phyloP scores from a whole-genome alignment of 192 early-diverging fungal genomes.

The Umbelopsis sp. region DNA sequence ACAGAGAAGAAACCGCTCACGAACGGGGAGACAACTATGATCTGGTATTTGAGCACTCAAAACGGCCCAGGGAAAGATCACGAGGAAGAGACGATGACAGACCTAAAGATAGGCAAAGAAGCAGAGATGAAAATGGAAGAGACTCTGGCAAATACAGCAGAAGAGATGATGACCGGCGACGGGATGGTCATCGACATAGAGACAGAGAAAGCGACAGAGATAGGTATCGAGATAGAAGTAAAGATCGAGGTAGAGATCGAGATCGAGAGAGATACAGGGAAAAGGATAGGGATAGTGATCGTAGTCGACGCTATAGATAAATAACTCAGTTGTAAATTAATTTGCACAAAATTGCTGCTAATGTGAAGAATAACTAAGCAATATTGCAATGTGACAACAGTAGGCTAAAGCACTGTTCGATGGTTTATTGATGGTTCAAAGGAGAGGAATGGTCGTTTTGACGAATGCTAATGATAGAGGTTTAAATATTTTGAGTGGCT shows the following conservation, averaged over 20 bases:
- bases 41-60: conserved; percentile 48
- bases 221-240: conserved; percentile 14
- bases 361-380: too few relatives aligned
- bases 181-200: not conserved
- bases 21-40: conserved; percentile 47
- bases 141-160: not conserved
- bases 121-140: not conserved
- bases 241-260: not conserved
- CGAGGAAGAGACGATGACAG: conserved; percentile 3
- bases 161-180: not conserved
- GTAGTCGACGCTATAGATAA: not conserved
- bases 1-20: conserved; percentile 43
- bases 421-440: too few relatives aligned
- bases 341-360: too few relatives aligned
- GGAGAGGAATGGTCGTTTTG: too few relatives aligned
- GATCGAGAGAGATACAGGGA: not conserved
- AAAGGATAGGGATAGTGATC: not conserved
- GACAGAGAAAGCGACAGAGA: conserved; percentile 10
- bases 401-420: too few relatives aligned
- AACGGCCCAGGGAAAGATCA: conserved; percentile 4
- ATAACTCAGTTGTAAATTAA: too few relatives aligned
- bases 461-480: too few relatives aligned
- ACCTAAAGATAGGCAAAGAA: not conserved
- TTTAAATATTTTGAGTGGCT: too few relatives aligned
- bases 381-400: too few relatives aligned